Evolutionary conservation across 2,329 filamentous ascomycete species (phyloP), one percentile per base, ranked within the genome.

Genomic region (Pseudogymnoascus sp.): DNA sequence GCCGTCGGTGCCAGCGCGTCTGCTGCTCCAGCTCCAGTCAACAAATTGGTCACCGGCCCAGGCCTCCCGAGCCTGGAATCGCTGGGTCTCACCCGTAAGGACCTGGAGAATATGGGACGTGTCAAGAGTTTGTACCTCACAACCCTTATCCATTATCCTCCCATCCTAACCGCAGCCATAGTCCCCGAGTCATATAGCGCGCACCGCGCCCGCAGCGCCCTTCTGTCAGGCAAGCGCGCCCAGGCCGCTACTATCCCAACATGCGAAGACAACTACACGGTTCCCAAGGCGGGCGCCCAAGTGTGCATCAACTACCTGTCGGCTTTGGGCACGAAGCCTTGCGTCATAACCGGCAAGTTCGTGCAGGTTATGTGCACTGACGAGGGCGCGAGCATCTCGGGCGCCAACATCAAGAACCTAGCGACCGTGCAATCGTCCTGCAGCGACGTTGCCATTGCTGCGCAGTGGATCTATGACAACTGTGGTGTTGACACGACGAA

Each of bases 141-240:
- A 8, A 27, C 27, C n/a, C n/a, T 31, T 51, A 51, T 17, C 25
- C 6, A 31, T 5, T n/a, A 17, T 31, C 13, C 27, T 17, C 27
- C 44, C 4, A 5, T 51, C 31, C 44, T 51, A 51, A 51, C 27
- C n/a, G 7, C 27, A 31, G n/a, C n/a, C 44, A 31, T 31, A 51
- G 44, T 51, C 44, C 44, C 44, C 44, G 44, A 51, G 44, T 51
- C 44, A 5, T 51, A 51, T 51, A 33, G 31, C 44, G 44, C 44
- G 27, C 44, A 51, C 44, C n/a, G n/a, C 3, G 17, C 25, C 27
- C 44, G 44, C 27, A 9, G 44, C 27, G 44, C 44, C 25, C 27
- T 51, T 51, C 44, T 51, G 13, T 51, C 44, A 27, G 44, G 44
- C 27, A 51, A 51, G 27, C 44, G 44, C 8, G 27, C 44, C 5